Evolutionary conservation across 2,329 filamentous ascomycete genomes (phyloP), one percentile per base, ranked within the genome.

Genomic region (Chaetomiaceae sp.): DNA sequence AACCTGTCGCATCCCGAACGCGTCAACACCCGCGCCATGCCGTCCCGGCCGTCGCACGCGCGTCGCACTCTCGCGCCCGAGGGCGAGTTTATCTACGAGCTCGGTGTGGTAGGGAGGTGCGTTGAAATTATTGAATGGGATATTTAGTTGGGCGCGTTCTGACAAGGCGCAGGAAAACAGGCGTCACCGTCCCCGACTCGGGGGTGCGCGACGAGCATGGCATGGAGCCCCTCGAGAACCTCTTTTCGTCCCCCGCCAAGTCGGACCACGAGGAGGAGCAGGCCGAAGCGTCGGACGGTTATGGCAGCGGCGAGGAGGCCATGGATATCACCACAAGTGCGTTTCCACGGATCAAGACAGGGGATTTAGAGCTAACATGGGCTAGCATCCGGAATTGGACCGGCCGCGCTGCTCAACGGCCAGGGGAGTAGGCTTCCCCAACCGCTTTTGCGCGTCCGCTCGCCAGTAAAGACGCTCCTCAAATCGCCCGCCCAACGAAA

Each of bases 191-290:
- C 29, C 82, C 84, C 64, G 89, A 96, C 65, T 83, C 77, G 51
- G 89, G 89, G 48, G 76, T 85, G 56, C 87, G 90, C 72, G 92
- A 97, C 72, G 91, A 95, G 68, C 78, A 96, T 77, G 94, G 92
- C 69, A 84, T 99, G 75, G 90, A 96, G 68, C 87, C 89, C 33
- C 80, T 96, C 54, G 88, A 92, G 33, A 83, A 83, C 61, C 83
- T 97, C 60, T 96, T 96, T 70, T 96, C 91, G 8, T 96, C 91
- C 19, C 91, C 91, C 64, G 54, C 53, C 39, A 61, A 71, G 66
- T 64, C 64, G 47, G 63, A 70, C 63, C 57, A 65, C 15, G 64
- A 67, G n/a, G 63, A 65, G 9, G 62, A 65, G 3, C 48, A 57
- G 8, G 52, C 53, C 3, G 55, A 57, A 22, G 52, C 33, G 0